Percentiles rank a stretch among this genome's conserved stretches.
These are phyloP conservation scores for Cyberlindnera mycetangii DNA, from an alignment of 805 yeast genomes.

Conservation along the genomic window DNA sequence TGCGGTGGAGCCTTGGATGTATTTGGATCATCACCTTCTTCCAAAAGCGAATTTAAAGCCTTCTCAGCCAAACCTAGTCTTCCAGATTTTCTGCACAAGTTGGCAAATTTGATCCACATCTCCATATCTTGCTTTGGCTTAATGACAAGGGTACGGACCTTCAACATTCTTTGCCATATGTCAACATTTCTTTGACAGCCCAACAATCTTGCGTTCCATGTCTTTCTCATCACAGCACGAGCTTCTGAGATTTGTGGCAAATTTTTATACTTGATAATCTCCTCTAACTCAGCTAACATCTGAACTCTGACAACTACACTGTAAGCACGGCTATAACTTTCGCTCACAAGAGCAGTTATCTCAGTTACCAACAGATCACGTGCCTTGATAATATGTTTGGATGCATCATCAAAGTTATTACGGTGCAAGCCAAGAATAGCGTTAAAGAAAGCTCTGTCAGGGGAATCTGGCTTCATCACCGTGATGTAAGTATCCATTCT, in stretches of 20 bases:
- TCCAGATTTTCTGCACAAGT: constrained; percentile 91
- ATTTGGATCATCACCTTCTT: constrained; percentile 57
- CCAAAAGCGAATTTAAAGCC: constrained; percentile 75
- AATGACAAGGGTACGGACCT: constrained; percentile 88
- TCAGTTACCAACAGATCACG: constrained; percentile 90
- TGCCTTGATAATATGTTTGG: constrained; percentile 74
- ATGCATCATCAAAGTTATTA: constrained; percentile 80
- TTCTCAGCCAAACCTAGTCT: constrained; percentile 90
- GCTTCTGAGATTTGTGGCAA: constrained; percentile 81
- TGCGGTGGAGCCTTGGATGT: constrained; percentile 90
- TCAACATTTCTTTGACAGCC: constrained; percentile 98
- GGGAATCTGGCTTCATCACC: constrained; percentile 89
- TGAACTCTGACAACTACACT: constrained; percentile 96
- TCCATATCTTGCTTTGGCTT: constrained; percentile 96
- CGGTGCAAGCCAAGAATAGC: constrained; percentile 86
- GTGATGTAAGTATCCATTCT: constrained; percentile 87
- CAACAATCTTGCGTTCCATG: constrained; percentile 89
- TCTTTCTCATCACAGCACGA: constrained; percentile 73
- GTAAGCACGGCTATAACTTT: constrained; percentile 94
- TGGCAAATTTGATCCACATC: constrained; percentile 98
- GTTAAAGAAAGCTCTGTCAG: constrained; percentile 92
- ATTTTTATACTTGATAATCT: constrained; percentile 84
- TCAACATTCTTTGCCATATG: constrained; percentile 96
- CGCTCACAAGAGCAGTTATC: constrained; percentile 90
- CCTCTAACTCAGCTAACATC: constrained; percentile 95